These are phyloP conservation scores for Curvularia lunata DNA, from an alignment of 2,329 filamentous ascomycete species.

Conservation along the genomic window DNA sequence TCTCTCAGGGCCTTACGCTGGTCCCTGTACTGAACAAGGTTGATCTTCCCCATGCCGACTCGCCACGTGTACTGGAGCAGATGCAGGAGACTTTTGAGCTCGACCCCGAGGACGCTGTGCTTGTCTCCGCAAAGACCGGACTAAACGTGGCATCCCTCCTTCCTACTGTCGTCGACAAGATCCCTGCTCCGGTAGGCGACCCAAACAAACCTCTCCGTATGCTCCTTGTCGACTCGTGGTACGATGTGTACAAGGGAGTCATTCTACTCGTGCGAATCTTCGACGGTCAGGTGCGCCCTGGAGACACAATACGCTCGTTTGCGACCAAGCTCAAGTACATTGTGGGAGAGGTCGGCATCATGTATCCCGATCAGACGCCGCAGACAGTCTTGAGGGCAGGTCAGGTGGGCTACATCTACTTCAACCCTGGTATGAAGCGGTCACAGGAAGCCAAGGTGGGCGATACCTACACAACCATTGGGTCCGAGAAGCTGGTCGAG, in stretches of 20 bases:
- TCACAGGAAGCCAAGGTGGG: slow-evolving; percentile 96
- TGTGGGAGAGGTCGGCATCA: slow-evolving; percentile 95
- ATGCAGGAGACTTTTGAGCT: slow-evolving; percentile 87
- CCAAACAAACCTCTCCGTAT: slow-evolving; percentile 75
- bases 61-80: slow-evolving; percentile 84
- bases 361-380: slow-evolving; percentile 86
- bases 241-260: slow-evolving; percentile 93
- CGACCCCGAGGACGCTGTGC: slow-evolving; percentile 72
- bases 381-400: slow-evolving; percentile 83
- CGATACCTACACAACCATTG: slow-evolving; percentile 88
- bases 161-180: slow-evolving; percentile 81
- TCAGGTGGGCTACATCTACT: slow-evolving; percentile 94
- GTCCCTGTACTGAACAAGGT: slow-evolving; percentile 97
- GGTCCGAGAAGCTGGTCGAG: slow-evolving; percentile 75
- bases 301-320: slow-evolving; percentile 85
- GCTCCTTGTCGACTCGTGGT: slow-evolving; percentile 96
- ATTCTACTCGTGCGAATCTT: slow-evolving; percentile 90
- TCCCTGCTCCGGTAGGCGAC: slow-evolving; percentile 82
- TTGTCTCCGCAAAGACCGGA: slow-evolving; percentile 94
- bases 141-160: slow-evolving; percentile 83
- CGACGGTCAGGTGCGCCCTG: slow-evolving; percentile 80
- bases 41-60: slow-evolving; percentile 86
- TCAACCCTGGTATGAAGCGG: slow-evolving; percentile 98
- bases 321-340: slow-evolving; percentile 89
- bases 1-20: slow-evolving; percentile 84